A percentile compares a stretch with the other conserved stretches of the same genome.
Evolutionary conservation across 164 flowering plant species (phyloP).

Genomic region (Piper longum): DNA sequence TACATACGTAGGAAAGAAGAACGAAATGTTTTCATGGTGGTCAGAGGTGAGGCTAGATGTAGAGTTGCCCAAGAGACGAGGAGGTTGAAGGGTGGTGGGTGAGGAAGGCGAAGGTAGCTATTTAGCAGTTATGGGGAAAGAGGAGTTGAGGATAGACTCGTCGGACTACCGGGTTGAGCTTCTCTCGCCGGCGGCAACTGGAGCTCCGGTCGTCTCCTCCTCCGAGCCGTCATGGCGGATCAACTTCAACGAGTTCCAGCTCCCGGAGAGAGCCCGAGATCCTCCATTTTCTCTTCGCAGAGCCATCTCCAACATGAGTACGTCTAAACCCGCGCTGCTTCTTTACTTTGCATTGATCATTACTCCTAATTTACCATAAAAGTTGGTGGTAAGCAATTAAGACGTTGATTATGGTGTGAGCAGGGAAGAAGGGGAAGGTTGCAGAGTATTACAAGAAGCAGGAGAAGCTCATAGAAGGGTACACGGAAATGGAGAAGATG

Average conservation of each 20-base stretch:
- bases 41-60: too few relatives aligned
- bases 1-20: too few relatives aligned
- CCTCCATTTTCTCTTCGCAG: constrained; percentile 1
- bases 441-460: constrained; percentile 75
- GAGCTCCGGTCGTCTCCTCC: constrained; percentile 10
- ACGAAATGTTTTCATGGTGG: too few relatives aligned
- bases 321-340: background rate
- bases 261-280: constrained; percentile 12
- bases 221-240: constrained; percentile 36
- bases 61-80: too few relatives aligned
- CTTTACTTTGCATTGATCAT: background rate
- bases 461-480: constrained; percentile 69
- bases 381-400: background rate
- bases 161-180: constrained; percentile 19
- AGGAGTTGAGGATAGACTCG: constrained; percentile 14
- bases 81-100: too few relatives aligned
- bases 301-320: constrained; percentile 6
- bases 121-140: background rate
- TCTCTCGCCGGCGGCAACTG: constrained; percentile 16
- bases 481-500: constrained; percentile 63
- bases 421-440: constrained; percentile 46
- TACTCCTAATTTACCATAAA: background rate
- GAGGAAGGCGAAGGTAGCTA: too few relatives aligned
- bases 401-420: background rate
- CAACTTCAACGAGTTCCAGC: constrained; percentile 18